These are phyloP conservation scores for Heritiera littoralis DNA, from an alignment of 345 rosid species.

Conservation along the genomic window DNA sequence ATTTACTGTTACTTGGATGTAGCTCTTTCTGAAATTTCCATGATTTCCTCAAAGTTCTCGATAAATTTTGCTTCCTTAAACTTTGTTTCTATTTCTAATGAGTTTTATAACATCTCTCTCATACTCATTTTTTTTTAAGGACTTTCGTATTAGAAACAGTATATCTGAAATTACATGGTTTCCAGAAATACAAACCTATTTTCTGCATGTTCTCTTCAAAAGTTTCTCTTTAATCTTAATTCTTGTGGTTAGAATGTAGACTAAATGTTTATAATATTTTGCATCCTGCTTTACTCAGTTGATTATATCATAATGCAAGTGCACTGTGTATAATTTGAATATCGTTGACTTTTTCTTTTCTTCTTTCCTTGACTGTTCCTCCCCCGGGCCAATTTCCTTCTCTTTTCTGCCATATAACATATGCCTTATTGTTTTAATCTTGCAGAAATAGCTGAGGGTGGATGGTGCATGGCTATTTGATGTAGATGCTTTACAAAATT, in stretches of 20 bases:
- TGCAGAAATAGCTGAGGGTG: slow-evolving; percentile 51
- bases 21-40: background rate
- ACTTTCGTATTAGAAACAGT: background rate
- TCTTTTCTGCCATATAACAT: background rate
- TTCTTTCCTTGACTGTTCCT: background rate
- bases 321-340: background rate
- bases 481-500: slow-evolving; percentile 49
- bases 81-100: background rate
- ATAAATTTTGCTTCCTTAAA: background rate
- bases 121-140: background rate
- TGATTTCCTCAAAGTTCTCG: background rate
- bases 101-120: background rate
- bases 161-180: background rate
- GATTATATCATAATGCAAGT: background rate
- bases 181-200: background rate
- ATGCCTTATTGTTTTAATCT: slow-evolving; percentile 3
- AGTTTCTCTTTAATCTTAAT: background rate
- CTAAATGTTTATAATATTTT: background rate
- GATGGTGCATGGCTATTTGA: slow-evolving; percentile 88
- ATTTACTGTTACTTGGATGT: slow-evolving; percentile 8
- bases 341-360: background rate
- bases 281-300: background rate
- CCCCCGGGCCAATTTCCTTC: background rate
- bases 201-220: background rate
- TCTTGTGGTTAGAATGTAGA: background rate